A percentile compares a stretch with the other conserved stretches of the same genome.
Evolutionary conservation across 2,329 filamentous ascomycete genomes (phyloP).

Genomic region (Pseudocercospora fijiensis): DNA sequence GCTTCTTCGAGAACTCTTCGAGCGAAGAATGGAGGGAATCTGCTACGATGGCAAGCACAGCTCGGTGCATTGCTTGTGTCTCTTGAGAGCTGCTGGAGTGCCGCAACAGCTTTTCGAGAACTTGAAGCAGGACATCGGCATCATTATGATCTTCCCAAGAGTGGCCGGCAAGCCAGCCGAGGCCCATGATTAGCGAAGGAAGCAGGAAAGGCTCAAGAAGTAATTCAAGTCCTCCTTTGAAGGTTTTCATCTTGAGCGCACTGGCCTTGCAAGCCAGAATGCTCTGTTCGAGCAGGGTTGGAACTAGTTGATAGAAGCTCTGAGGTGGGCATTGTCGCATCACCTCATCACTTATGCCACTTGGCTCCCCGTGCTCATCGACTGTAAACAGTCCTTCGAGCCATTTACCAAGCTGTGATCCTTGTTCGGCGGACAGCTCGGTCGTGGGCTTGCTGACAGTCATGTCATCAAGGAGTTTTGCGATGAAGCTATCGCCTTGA

Average conservation of each 20-base stretch:
- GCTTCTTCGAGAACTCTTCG: constrained; percentile 63
- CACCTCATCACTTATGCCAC: constrained; percentile 73
- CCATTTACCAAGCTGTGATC: constrained; percentile 69
- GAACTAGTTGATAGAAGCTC: constrained; percentile 76
- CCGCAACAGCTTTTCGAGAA: constrained; percentile 70
- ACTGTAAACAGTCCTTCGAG: constrained; percentile 74
- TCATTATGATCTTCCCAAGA: constrained; percentile 65
- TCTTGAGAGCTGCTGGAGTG: constrained; percentile 70
- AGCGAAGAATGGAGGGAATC: constrained; percentile 67
- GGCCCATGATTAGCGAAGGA: constrained; percentile 72
- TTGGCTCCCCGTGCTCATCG: constrained; percentile 55
- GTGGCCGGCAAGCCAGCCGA: constrained; percentile 69
- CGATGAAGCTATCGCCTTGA: constrained; percentile 65
- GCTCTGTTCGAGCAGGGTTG: constrained; percentile 73
- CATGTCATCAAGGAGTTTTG: constrained; percentile 62
- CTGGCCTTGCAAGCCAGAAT: constrained; percentile 67
- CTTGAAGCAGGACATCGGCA: constrained; percentile 66
- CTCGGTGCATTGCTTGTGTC: constrained; percentile 67
- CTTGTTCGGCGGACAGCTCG: constrained; percentile 65
- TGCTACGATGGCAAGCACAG: constrained; percentile 70
- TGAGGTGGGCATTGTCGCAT: constrained; percentile 80
- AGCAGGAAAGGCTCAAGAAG: constrained; percentile 76
- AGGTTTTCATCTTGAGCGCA: constrained; percentile 64
- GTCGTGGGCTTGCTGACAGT: constrained; percentile 58
- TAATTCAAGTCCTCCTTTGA: constrained; percentile 76